phyloP scores from a whole-genome alignment of 2,329 filamentous ascomycete species.

The Bipolaris gigantea region DNA sequence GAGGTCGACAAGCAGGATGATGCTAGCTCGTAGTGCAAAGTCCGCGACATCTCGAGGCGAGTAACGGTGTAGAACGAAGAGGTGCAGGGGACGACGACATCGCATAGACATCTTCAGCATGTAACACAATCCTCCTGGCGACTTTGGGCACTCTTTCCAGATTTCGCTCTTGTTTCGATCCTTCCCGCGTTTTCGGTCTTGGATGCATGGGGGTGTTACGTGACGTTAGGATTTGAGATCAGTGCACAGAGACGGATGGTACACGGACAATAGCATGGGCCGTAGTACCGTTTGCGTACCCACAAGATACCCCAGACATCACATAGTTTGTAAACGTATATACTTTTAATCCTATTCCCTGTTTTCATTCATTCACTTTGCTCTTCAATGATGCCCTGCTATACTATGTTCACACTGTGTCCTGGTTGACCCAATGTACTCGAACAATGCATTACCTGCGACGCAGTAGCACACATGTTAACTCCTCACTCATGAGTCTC shows the following conservation, averaged over 20 bases:
- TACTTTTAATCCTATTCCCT: neutral
- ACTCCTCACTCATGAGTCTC: neutral
- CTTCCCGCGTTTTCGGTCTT: slow-evolving; percentile 1
- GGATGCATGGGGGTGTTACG: slow-evolving; percentile 10
- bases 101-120: neutral
- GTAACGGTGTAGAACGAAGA: neutral
- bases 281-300: slow-evolving; percentile 9
- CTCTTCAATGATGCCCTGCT: neutral
- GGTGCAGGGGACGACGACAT: neutral
- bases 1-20: slow-evolving; percentile 14
- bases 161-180: neutral
- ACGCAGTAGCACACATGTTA: neutral
- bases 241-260: slow-evolving; percentile 11
- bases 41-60: neutral
- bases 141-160: neutral
- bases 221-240: slow-evolving; percentile 12
- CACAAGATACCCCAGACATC: slow-evolving; percentile 21
- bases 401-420: neutral
- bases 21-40: slow-evolving; percentile 1
- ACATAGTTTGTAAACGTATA: slow-evolving; percentile 9
- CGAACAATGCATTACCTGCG: neutral
- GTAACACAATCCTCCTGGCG: neutral
- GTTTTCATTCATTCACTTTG: neutral
- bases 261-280: slow-evolving; percentile 8
- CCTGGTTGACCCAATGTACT: neutral